phyloP scores from a whole-genome alignment of 2,329 filamentous ascomycete species.

The Eurotiales sp. region DNA sequence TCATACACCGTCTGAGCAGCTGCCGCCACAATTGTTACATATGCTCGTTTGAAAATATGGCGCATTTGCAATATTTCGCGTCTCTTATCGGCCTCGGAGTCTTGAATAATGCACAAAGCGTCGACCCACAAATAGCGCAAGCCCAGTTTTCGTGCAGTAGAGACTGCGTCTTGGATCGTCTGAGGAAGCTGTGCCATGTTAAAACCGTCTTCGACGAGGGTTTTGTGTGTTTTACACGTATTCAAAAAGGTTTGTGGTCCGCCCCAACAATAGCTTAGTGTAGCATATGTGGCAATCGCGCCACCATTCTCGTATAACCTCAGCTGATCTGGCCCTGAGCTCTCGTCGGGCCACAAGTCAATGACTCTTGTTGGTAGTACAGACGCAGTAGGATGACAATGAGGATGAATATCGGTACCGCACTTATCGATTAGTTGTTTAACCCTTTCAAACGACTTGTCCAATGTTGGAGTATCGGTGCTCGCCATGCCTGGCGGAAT shows the following conservation, averaged over 20 bases:
- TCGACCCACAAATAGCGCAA: constrained; percentile 32
- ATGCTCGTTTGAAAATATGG: constrained; percentile 14
- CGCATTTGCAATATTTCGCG: constrained; percentile 15
- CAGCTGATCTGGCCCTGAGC: too few relatives aligned
- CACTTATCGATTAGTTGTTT: too few relatives aligned
- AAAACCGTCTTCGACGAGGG: constrained; percentile 13
- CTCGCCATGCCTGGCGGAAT: too few relatives aligned
- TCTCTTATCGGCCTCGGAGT: constrained; percentile 20
- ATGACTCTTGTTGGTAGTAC: too few relatives aligned
- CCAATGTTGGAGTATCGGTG: too few relatives aligned
- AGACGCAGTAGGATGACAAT: too few relatives aligned
- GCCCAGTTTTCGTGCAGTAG: constrained; percentile 21
- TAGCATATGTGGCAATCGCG: constrained; percentile 16
- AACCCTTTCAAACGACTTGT: too few relatives aligned
- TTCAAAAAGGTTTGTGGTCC: constrained; percentile 11
- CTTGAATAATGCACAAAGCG: constrained; percentile 31
- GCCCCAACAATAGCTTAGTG: constrained; percentile 28
- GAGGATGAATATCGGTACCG: too few relatives aligned
- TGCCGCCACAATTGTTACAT: not conserved
- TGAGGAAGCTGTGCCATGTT: constrained; percentile 9
- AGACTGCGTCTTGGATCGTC: constrained; percentile 26
- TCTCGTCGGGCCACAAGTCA: too few relatives aligned
- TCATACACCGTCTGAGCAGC: not conserved
- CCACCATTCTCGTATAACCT: too few relatives aligned
- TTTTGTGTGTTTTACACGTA: constrained; percentile 1